Evolutionary conservation across 257 asterid genomes (phyloP), one percentile per base, ranked within the genome.

Genomic region (Hygrophila difformis): DNA sequence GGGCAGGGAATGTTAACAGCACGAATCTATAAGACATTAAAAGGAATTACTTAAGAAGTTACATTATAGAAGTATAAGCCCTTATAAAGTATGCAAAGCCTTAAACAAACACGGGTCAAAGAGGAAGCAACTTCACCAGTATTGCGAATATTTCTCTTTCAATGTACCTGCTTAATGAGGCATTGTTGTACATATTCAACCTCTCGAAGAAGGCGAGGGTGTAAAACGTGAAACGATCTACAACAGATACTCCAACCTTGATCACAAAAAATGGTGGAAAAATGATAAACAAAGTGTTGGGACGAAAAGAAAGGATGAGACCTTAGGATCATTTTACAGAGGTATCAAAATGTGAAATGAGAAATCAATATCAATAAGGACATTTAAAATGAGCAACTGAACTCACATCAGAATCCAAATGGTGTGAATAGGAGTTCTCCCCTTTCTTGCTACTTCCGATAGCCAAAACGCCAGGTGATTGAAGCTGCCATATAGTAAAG

Each of bases 391-490:
- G 8, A 8, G 12, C 24, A 51, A 22, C 17, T 39, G 18, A 12
- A 69, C 95, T 78, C 74, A 91, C 99, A 71, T 86, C 93, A 51
- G 92, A 70, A 65, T 86, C 96, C 70, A 86, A 61, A 79, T 86
- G 95, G 63, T 91, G 96, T 1, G 94, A 91, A 62, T 91, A 91
- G 11, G 99, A 91, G 65, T 91, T 91, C 68, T 91, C 96, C 57
- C 94, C 95, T 71, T 91, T 91, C 77, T 59, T 78, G 82, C 96
- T 86, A 73, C 99, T 91, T 68, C 99, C 99, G 69, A 86, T 72
- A 22, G 99, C 79, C 87, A 91, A 67, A 64, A 91, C 94, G 60
- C 95, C 96, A 44, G 96, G 94, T 20, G 99, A 91, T 63, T 76
- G 88, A 66, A 91, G 99, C 99, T 91, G 77, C 57, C 57, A 49